Percentiles rank a stretch among this genome's conserved stretches.
Evolutionary conservation across 148 eudicot genomes (phyloP).

Genomic region (Polygonum maritimum): DNA sequence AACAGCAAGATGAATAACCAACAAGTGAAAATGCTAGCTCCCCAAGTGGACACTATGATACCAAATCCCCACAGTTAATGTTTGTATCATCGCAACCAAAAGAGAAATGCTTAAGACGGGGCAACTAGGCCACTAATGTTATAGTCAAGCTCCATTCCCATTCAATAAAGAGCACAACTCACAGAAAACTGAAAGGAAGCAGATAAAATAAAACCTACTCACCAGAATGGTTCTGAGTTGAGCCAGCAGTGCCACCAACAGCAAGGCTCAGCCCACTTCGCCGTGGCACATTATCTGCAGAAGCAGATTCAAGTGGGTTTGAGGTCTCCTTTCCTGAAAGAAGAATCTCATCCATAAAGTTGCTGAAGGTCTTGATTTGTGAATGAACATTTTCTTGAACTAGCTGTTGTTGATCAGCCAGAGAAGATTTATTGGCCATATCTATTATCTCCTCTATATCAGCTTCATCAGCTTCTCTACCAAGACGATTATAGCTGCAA

Average conservation of each 20-base stretch:
- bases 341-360: constrained; percentile 66
- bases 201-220: constrained; percentile 11
- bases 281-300: constrained; percentile 24
- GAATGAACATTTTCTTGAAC: constrained; percentile 84
- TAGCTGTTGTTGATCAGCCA: constrained; percentile 68
- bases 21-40: not conserved
- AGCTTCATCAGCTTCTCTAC: constrained; percentile 71
- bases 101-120: not conserved
- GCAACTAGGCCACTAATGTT: not conserved
- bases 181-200: not conserved
- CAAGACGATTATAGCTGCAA: constrained; percentile 75
- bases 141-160: not conserved
- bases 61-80: not conserved
- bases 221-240: constrained; percentile 38
- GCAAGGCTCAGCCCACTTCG: constrained; percentile 84
- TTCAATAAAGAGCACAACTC: not conserved
- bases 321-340: constrained; percentile 35
- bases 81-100: not conserved
- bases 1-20: not conserved
- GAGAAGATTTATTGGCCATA: constrained; percentile 67
- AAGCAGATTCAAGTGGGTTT: constrained; percentile 20
- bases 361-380: constrained; percentile 53
- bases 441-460: constrained; percentile 85
- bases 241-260: constrained; percentile 42
- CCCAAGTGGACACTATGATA: not conserved